These are phyloP conservation scores for Boletus pseudopeckii DNA, from an alignment of 768 basidiomycete species.

Conservation along the genomic window DNA sequence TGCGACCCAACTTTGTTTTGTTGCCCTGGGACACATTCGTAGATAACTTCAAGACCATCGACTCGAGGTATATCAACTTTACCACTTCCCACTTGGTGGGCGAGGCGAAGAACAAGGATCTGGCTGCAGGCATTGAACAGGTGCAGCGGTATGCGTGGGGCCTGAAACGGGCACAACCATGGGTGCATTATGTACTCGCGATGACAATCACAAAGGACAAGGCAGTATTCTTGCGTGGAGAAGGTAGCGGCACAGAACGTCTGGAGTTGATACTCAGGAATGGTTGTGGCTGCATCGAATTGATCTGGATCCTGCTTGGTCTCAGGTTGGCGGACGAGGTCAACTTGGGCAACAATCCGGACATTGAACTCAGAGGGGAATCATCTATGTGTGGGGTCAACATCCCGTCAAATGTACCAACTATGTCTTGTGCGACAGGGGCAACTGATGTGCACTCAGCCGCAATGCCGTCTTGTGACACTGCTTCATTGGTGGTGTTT, in stretches of 20 bases:
- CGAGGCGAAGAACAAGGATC: slow-evolving; percentile 3
- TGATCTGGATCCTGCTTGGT: slow-evolving; percentile 13
- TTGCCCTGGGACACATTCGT: too few species aligned
- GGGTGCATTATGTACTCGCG: slow-evolving; percentile 8
- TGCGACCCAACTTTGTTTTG: too few species aligned
- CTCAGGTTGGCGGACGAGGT: slow-evolving; percentile 5
- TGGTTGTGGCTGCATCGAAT: slow-evolving; percentile 10
- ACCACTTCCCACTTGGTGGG: slow-evolving; percentile 4
- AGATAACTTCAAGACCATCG: too few species aligned
- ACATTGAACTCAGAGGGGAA: too few species aligned
- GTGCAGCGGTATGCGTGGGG: background rate
- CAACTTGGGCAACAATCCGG: background rate
- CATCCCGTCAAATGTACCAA: too few species aligned
- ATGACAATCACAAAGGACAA: background rate
- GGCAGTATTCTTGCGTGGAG: slow-evolving; percentile 3
- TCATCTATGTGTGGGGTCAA: too few species aligned
- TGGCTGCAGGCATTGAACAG: background rate
- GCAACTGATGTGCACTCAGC: too few species aligned
- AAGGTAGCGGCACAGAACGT: background rate
- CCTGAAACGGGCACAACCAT: background rate
- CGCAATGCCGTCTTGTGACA: too few species aligned
- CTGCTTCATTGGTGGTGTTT: too few species aligned
- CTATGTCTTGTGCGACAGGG: too few species aligned
- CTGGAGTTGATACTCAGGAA: background rate
- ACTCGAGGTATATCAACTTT: background rate